These are phyloP conservation scores for Selaginella moellendorffii DNA, from an alignment of 75 land plant species.

Conservation along the genomic window DNA sequence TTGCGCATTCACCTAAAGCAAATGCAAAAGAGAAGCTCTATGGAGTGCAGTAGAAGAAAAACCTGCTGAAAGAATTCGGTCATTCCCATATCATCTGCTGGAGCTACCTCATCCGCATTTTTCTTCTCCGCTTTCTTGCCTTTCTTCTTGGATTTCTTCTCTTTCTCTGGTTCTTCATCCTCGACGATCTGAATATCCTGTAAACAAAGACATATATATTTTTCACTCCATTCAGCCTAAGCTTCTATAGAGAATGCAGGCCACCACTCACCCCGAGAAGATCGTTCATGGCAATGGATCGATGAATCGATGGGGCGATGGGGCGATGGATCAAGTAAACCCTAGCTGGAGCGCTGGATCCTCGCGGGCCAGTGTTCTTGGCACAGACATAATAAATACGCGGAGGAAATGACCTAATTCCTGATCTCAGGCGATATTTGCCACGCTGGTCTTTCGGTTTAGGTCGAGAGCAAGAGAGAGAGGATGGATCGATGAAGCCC, in stretches of 20 bases:
- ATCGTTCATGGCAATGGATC: not conserved
- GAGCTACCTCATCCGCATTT: too few species aligned
- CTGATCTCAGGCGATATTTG: not conserved
- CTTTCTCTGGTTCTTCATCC: too few species aligned
- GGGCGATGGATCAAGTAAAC: too few species aligned
- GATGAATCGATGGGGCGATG: too few species aligned
- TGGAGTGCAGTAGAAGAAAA: not conserved
- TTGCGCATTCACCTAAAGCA: not conserved
- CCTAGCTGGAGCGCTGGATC: too few species aligned
- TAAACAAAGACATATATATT: too few species aligned
- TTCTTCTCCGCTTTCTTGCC: not conserved
- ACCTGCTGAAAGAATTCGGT: slow-evolving; percentile 20
- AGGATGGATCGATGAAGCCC: not conserved
- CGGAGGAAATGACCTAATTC: not conserved
- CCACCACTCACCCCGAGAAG: not conserved
- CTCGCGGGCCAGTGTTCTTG: too few species aligned
- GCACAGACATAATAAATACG: too few species aligned
- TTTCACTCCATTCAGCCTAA: not conserved
- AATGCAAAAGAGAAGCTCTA: too few species aligned
- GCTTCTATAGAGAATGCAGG: not conserved
- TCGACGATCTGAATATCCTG: not conserved
- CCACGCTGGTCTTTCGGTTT: not conserved
- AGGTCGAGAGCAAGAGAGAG: not conserved
- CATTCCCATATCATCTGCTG: slow-evolving; percentile 8
- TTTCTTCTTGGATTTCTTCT: not conserved